These are phyloP conservation scores for Pseudogymnoascus sp. DNA, from an alignment of 2,329 filamentous ascomycete genomes.

Conservation along the genomic window DNA sequence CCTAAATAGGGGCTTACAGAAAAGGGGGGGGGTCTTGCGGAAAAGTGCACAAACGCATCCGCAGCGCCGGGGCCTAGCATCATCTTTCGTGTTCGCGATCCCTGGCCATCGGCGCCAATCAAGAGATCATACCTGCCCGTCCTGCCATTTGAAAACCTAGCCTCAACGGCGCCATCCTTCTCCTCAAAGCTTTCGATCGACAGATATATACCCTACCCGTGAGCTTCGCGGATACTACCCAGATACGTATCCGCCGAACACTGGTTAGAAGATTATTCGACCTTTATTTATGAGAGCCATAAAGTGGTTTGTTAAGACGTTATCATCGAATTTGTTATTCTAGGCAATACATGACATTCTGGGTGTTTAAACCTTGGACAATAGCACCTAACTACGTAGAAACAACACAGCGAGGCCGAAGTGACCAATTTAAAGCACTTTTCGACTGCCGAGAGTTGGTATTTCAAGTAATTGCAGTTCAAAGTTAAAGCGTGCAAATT, in stretches of 20 bases:
- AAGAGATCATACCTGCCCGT: conserved; percentile 40
- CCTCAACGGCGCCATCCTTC: conserved; percentile 26
- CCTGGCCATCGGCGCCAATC: conserved; percentile 47
- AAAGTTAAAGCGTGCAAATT: background rate
- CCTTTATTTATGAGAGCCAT: background rate
- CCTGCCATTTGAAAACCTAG: conserved; percentile 35
- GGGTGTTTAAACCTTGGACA: no score
- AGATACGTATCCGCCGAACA: no score
- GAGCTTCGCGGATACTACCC: no score
- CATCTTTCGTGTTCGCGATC: conserved; percentile 39
- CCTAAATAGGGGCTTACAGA: no score
- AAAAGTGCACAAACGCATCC: conserved; percentile 20
- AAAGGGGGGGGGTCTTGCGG: no score
- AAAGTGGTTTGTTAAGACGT: background rate
- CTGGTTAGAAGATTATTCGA: background rate
- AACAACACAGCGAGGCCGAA: background rate
- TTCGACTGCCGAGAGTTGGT: no score
- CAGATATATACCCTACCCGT: no score
- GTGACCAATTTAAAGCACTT: no score
- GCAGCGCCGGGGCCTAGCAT: conserved; percentile 26
- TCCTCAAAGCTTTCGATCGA: conserved; percentile 23
- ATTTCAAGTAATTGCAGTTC: background rate
- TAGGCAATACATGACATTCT: no score
- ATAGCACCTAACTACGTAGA: background rate
- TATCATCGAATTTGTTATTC: no score